Percentiles rank a stretch among this genome's conserved stretches.
These are phyloP conservation scores for Dendrostoma leiphaemia DNA, from an alignment of 2,329 filamentous ascomycete species.

Conservation along the genomic window DNA sequence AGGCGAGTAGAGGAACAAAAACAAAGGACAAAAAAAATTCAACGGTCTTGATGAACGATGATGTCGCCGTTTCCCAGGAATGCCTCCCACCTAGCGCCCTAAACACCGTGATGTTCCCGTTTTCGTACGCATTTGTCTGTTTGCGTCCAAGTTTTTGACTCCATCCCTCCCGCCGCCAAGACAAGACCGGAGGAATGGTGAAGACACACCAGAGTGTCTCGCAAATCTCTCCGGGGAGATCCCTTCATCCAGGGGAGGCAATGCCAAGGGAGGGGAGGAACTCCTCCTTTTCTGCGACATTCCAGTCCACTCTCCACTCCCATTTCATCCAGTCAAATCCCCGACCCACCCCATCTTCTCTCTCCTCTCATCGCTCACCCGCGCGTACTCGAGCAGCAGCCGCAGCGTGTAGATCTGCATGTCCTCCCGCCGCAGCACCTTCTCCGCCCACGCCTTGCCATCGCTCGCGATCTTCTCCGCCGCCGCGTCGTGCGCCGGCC, in stretches of 20 bases:
- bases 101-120: background rate
- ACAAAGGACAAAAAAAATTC: no score
- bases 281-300: no score
- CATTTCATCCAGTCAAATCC: slow-evolving; percentile 37
- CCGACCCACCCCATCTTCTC: slow-evolving; percentile 55
- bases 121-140: no score
- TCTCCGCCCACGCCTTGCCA: slow-evolving; percentile 67
- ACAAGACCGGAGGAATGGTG: background rate
- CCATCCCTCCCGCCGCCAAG: no score
- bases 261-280: no score
- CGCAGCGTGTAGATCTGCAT: slow-evolving; percentile 71
- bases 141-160: no score
- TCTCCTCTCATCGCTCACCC: slow-evolving; percentile 50
- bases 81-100: background rate
- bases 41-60: no score
- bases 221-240: background rate
- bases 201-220: background rate
- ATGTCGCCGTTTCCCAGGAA: no score
- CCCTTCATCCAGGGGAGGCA: no score
- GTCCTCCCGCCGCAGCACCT: slow-evolving; percentile 66
- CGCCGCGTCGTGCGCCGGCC: slow-evolving; percentile 48
- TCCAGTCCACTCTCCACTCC: no score
- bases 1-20: no score
- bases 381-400: slow-evolving; percentile 62
- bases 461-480: slow-evolving; percentile 64